Conservation (phyloP, 2,329 filamentous ascomycete genomes). For the Cyphellophora attinorum region DNA sequence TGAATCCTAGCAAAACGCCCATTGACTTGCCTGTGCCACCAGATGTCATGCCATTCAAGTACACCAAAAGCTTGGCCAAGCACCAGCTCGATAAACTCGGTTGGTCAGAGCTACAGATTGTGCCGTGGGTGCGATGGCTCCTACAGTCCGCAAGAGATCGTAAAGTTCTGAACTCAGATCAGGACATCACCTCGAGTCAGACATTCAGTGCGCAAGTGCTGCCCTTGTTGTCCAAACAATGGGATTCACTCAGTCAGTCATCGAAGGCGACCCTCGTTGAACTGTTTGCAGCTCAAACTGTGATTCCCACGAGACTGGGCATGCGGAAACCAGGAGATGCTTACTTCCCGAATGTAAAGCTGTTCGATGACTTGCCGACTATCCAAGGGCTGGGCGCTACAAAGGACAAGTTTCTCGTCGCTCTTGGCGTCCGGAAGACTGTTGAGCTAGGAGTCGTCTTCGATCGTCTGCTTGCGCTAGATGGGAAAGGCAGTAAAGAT, state of each 20-base stretch:
- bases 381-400: conserved; percentile 66
- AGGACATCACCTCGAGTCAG: conserved; percentile 62
- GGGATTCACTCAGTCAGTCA: conserved; percentile 64
- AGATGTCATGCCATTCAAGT: conserved; percentile 73
- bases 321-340: conserved; percentile 80
- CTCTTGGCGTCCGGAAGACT: conserved; percentile 86
- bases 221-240: conserved; percentile 74
- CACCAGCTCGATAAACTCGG: conserved; percentile 69
- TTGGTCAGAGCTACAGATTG: conserved; percentile 76
- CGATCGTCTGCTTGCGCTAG: conserved; percentile 60
- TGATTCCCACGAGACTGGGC: conserved; percentile 83
- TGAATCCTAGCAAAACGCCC: conserved; percentile 70
- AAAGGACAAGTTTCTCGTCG: conserved; percentile 79
- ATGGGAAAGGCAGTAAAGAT: conserved; percentile 30
- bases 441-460: conserved; percentile 93
- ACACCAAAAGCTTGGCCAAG: conserved; percentile 60
- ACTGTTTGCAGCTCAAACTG: conserved; percentile 56
- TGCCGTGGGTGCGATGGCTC: conserved; percentile 77
- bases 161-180: conserved; percentile 46
- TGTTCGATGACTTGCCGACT: conserved; percentile 87
- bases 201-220: conserved; percentile 71
- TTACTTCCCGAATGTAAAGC: conserved; percentile 85
- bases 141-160: conserved; percentile 55
- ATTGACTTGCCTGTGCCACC: conserved; percentile 71
- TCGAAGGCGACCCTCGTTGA: conserved; percentile 58